Percentiles rank a stretch among this genome's conserved stretches.
Evolutionary conservation across 257 asterid species (phyloP).

Genomic region (Jacaranda mimosifolia): DNA sequence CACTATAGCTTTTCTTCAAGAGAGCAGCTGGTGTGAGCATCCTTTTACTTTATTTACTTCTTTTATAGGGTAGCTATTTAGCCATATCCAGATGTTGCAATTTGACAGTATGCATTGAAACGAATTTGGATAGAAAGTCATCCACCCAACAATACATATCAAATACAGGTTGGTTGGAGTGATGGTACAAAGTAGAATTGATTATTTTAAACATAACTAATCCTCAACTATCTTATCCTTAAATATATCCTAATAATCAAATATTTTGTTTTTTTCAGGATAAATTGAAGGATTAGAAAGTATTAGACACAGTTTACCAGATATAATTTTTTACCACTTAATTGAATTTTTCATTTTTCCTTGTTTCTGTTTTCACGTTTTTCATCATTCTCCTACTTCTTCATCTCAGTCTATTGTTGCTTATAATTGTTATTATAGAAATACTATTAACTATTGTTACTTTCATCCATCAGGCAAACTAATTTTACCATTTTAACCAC

Average conservation of each 20-base stretch:
- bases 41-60: no score
- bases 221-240: not conserved
- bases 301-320: not conserved
- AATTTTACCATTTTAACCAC: no score
- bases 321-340: not conserved
- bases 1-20: not conserved
- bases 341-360: not conserved
- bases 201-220: not conserved
- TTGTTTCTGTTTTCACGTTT: not conserved
- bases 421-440: no score
- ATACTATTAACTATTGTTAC: no score
- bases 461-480: no score
- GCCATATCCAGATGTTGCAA: not conserved
- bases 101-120: not conserved
- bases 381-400: no score
- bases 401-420: no score
- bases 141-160: not conserved
- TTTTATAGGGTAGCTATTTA: not conserved
- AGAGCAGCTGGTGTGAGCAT: no score
- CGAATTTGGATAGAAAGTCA: not conserved
- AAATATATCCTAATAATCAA: not conserved
- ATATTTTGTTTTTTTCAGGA: not conserved
- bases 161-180: not conserved
- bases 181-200: not conserved
- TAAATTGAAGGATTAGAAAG: not conserved